Conservation (phyloP, 495 filamentous ascomycete genomes). For the Penicillium tannophilum region DNA sequence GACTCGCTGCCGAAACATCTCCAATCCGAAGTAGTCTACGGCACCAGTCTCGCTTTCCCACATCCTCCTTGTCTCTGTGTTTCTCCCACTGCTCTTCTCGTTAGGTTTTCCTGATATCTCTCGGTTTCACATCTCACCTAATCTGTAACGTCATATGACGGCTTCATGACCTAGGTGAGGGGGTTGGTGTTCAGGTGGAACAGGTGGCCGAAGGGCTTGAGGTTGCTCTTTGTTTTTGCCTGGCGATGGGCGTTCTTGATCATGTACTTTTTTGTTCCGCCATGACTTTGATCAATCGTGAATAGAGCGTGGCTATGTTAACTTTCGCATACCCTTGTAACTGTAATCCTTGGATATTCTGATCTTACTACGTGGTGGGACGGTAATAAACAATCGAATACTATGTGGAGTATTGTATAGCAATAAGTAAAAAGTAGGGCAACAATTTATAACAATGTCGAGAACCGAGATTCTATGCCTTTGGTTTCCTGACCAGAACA, state of each 20-base stretch:
- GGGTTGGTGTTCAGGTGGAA: constrained; percentile 39
- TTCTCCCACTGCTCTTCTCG: constrained; percentile 20
- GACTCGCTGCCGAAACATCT: constrained; percentile 10
- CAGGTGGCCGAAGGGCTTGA: constrained; percentile 34
- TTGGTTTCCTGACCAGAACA: not conserved
- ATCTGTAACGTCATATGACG: constrained; percentile 36
- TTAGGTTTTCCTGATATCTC: constrained; percentile 28
- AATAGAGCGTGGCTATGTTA: constrained; percentile 33
- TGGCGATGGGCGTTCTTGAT: constrained; percentile 34
- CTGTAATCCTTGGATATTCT: too few species aligned
- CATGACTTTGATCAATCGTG: constrained; percentile 19
- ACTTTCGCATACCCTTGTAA: not conserved
- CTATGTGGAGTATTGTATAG: too few species aligned
- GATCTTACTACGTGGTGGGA: too few species aligned
- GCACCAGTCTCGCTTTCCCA: constrained; percentile 21
- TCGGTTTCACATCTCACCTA: constrained; percentile 37
- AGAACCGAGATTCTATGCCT: not conserved
- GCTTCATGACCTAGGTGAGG: constrained; percentile 32
- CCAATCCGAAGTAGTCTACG: constrained; percentile 26
- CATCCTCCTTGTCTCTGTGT: constrained; percentile 10
- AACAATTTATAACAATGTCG: too few species aligned
- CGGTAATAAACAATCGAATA: too few species aligned
- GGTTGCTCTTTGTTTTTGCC: constrained; percentile 28
- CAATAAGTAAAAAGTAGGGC: too few species aligned
- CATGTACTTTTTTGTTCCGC: constrained; percentile 28